phyloP scores from a whole-genome alignment of 257 asterid species.

The Nicotiana benthamiana region DNA sequence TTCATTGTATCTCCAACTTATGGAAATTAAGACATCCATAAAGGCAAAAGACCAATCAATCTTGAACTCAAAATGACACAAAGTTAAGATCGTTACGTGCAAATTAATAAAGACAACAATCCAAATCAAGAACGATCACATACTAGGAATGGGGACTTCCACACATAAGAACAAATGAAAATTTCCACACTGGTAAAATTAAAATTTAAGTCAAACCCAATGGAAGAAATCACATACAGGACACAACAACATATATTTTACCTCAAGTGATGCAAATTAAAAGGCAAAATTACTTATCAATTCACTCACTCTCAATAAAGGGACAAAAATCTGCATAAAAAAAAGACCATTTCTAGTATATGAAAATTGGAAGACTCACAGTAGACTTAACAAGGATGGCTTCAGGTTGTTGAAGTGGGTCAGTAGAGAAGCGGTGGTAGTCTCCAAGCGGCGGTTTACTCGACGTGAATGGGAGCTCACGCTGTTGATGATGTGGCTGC shows the following conservation, averaged over 20 bases:
- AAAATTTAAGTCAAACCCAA: slow-evolving; percentile 9
- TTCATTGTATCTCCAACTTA: background rate
- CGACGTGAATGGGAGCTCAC: slow-evolving; percentile 46
- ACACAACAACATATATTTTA: background rate
- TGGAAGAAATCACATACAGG: slow-evolving; percentile 12
- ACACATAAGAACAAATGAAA: background rate
- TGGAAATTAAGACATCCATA: background rate
- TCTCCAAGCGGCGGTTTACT: slow-evolving; percentile 67
- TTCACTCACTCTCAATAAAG: background rate
- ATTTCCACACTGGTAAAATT: background rate
- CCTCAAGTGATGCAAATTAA: background rate
- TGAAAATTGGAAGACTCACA: slow-evolving; percentile 32
- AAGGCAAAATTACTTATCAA: background rate
- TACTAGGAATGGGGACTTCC: background rate
- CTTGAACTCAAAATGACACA: background rate
- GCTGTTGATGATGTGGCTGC: slow-evolving; percentile 25
- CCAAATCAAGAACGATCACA: background rate
- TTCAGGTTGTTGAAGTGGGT: slow-evolving; percentile 37
- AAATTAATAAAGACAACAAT: background rate
- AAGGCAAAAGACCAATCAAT: background rate
- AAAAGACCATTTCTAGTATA: background rate
- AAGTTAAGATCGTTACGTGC: background rate
- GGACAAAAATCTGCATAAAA: background rate
- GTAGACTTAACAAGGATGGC: slow-evolving; percentile 55
- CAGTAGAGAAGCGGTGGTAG: slow-evolving; percentile 59